Percentiles rank a stretch among this genome's conserved stretches.
phyloP scores from a whole-genome alignment of 2,329 filamentous ascomycete species.

The Trichoderma atroviride region DNA sequence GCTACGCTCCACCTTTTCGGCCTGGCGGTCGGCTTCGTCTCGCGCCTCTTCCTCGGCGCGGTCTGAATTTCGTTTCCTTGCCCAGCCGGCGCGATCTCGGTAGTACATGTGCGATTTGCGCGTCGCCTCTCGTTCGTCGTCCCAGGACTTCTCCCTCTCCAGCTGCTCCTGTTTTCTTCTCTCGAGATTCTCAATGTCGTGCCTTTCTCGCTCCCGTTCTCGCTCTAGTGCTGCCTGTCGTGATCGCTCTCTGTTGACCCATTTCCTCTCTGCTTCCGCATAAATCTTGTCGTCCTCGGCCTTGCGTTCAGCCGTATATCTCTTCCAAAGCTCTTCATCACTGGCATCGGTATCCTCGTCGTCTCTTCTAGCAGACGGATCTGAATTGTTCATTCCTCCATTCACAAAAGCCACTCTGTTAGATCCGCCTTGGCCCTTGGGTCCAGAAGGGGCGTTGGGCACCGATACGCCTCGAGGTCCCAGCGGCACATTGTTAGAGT shows the following conservation, averaged over 20 bases:
- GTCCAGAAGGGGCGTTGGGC: slow-evolving; percentile 72
- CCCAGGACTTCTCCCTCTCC: slow-evolving; percentile 68
- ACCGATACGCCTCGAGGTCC: slow-evolving; percentile 52
- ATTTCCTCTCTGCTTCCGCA: slow-evolving; percentile 82
- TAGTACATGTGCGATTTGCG: slow-evolving; percentile 82
- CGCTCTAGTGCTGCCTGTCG: slow-evolving; percentile 83
- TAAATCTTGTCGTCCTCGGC: slow-evolving; percentile 80
- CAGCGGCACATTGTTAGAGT: slow-evolving; percentile 60
- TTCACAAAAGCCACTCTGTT: slow-evolving; percentile 76
- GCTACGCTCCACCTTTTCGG: slow-evolving; percentile 74
- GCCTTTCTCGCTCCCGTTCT: slow-evolving; percentile 77
- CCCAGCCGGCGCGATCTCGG: slow-evolving; percentile 81
- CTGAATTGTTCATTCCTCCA: slow-evolving; percentile 67
- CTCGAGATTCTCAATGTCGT: slow-evolving; percentile 68
- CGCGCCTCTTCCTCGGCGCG: slow-evolving; percentile 72
- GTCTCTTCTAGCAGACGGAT: slow-evolving; percentile 62
- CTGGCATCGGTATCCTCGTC: slow-evolving; percentile 87
- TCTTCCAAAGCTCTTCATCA: slow-evolving; percentile 80
- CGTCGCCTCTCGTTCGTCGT: slow-evolving; percentile 81
- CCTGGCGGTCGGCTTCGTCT: slow-evolving; percentile 80
- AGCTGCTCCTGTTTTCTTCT: slow-evolving; percentile 72
- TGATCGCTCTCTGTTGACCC: slow-evolving; percentile 85
- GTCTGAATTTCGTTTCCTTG: slow-evolving; percentile 75
- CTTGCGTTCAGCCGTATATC: slow-evolving; percentile 70
- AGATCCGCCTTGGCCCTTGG: slow-evolving; percentile 66